Conservation (phyloP, 345 rosid species). For the Heritiera fomes region DNA sequence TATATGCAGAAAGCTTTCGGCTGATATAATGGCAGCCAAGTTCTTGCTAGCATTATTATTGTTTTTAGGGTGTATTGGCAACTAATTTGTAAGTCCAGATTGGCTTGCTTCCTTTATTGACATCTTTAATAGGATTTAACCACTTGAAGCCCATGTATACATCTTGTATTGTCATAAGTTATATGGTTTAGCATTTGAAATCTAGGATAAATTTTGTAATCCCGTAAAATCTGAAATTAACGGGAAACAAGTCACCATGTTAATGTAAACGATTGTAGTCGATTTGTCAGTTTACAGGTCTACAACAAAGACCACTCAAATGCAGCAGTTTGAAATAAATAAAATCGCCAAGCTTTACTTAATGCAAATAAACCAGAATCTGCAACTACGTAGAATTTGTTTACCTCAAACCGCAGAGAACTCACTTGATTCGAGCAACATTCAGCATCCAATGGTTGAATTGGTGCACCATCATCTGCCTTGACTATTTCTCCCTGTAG, state of each 20-base stretch:
- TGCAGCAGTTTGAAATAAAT: not conserved
- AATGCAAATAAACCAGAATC: not conserved
- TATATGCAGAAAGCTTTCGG: no score
- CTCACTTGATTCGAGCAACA: slow-evolving; percentile 35
- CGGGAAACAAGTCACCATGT: not conserved
- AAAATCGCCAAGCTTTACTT: not conserved
- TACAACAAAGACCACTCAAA: not conserved
- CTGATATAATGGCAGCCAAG: no score
- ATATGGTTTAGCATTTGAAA: not conserved
- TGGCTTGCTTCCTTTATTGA: not conserved
- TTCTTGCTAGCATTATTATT: no score
- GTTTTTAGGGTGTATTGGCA: no score
- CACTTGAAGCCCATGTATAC: not conserved
- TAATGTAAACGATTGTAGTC: not conserved
- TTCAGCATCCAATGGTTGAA: slow-evolving; percentile 39
- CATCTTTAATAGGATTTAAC: not conserved
- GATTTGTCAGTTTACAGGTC: not conserved
- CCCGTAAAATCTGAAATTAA: not conserved
- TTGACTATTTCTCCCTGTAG: slow-evolving; percentile 45
- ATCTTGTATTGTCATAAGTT: not conserved
- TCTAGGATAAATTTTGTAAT: not conserved
- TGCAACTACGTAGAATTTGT: slow-evolving; percentile 1
- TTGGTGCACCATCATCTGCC: slow-evolving; percentile 27
- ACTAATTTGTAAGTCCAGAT: no score
- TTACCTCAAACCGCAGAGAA: slow-evolving; percentile 85